phyloP scores from a whole-genome alignment of 2,329 filamentous ascomycete genomes.

The Ceratocystis diversiconidia region DNA sequence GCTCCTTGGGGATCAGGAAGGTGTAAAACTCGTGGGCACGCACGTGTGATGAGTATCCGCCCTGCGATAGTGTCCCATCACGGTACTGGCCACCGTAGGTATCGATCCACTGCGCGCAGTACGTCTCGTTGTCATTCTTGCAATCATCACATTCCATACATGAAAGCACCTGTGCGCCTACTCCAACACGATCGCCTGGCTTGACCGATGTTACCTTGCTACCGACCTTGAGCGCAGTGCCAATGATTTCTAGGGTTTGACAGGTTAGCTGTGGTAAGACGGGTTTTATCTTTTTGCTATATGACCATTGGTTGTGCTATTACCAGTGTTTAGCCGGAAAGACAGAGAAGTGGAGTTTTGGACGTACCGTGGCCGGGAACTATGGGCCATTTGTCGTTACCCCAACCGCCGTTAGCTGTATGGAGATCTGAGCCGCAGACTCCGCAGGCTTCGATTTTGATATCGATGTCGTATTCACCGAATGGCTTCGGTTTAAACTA shows the following conservation, averaged over 20 bases:
- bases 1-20: conserved; percentile 57
- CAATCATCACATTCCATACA: conserved; percentile 53
- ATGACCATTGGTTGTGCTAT: background rate
- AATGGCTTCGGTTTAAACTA: conserved; percentile 71
- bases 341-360: background rate
- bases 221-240: conserved; percentile 48
- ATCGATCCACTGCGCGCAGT: conserved; percentile 45
- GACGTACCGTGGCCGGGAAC: conserved; percentile 41
- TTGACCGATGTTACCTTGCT: conserved; percentile 46
- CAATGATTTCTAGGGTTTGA: conserved; percentile 42
- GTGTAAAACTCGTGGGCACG: conserved; percentile 64
- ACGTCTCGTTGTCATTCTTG: conserved; percentile 52
- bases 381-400: conserved; percentile 40
- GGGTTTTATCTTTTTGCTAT: background rate
- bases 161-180: conserved; percentile 53
- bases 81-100: conserved; percentile 46
- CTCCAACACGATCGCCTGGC: conserved; percentile 49
- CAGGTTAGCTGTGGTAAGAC: background rate
- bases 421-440: conserved; percentile 55
- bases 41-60: conserved; percentile 50
- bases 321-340: background rate
- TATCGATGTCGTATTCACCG: conserved; percentile 67
- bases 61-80: conserved; percentile 48
- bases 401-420: conserved; percentile 51
- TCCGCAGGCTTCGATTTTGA: conserved; percentile 66